Evolutionary conservation across 352 stramenopile species (phyloP).

Genomic region (Globisporangium paddicum): DNA sequence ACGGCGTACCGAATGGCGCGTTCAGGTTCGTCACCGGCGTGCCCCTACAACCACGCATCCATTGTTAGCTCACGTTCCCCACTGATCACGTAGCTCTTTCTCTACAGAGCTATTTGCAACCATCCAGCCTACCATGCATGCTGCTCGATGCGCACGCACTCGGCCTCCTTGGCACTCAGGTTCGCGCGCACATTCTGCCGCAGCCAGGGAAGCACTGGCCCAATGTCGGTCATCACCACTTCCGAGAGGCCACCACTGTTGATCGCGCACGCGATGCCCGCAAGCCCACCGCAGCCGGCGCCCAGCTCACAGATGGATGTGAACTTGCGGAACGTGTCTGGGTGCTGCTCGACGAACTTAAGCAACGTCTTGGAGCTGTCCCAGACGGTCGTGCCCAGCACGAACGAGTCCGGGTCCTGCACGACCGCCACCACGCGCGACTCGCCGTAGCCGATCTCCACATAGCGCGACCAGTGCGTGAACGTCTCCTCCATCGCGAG

Average conservation of each 20-base stretch:
- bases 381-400: constrained; percentile 80
- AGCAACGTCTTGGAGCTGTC: constrained; percentile 84
- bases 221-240: constrained; percentile 77
- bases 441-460: constrained; percentile 45
- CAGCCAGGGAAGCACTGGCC: constrained; percentile 73
- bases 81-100: background rate
- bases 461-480: constrained; percentile 74
- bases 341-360: constrained; percentile 77
- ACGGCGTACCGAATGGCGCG: constrained; percentile 39
- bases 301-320: constrained; percentile 72
- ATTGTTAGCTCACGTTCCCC: background rate
- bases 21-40: constrained; percentile 47
- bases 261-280: constrained; percentile 71
- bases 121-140: constrained; percentile 46
- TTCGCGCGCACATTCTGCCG: constrained; percentile 64
- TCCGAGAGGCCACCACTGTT: constrained; percentile 47
- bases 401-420: constrained; percentile 80
- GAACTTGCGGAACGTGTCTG: constrained; percentile 41
- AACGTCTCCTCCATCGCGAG: constrained; percentile 71
- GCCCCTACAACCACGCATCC: constrained; percentile 29
- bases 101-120: background rate
- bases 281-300: constrained; percentile 64
- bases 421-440: constrained; percentile 47
- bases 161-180: constrained; percentile 48
- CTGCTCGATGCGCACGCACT: constrained; percentile 54